These are phyloP conservation scores for Phialophora chinensis DNA, from an alignment of 2,329 filamentous ascomycete species.

Conservation along the genomic window DNA sequence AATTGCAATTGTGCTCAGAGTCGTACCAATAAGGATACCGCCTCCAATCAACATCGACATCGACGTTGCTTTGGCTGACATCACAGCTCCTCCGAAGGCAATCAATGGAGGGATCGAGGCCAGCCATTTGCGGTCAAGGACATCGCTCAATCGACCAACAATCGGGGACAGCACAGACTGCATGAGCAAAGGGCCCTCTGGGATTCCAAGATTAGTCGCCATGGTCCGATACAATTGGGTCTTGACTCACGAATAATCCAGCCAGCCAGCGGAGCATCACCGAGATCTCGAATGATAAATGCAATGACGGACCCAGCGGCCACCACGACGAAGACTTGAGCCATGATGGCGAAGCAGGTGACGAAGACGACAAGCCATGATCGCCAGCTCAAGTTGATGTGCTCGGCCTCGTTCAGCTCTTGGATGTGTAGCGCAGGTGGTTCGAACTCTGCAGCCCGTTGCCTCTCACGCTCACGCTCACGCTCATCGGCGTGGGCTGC, in stretches of 20 bases:
- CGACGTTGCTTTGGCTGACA: slow-evolving; percentile 61
- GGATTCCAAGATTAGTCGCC: slow-evolving; percentile 9
- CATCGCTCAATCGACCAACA: slow-evolving; percentile 63
- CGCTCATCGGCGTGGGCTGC: slow-evolving; percentile 7
- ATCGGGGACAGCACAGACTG: slow-evolving; percentile 63
- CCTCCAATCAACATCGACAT: slow-evolving; percentile 64
- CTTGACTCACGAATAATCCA: slow-evolving; percentile 59
- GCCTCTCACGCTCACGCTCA: slow-evolving; percentile 22
- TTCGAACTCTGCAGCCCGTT: slow-evolving; percentile 31
- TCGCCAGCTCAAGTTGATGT: slow-evolving; percentile 60
- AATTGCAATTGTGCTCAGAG: slow-evolving; percentile 61
- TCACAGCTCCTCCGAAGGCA: slow-evolving; percentile 60
- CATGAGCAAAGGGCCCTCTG: slow-evolving; percentile 62
- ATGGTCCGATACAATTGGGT: neutral
- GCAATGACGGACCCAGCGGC: slow-evolving; percentile 63
- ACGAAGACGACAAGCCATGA: slow-evolving; percentile 60
- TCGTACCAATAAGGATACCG: slow-evolving; percentile 63
- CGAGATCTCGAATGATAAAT: slow-evolving; percentile 62
- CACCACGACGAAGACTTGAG: slow-evolving; percentile 63
- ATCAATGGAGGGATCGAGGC: slow-evolving; percentile 60
- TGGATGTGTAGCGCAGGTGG: slow-evolving; percentile 33
- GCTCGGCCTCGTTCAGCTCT: slow-evolving; percentile 40
- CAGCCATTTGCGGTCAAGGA: slow-evolving; percentile 61
- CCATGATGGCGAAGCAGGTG: slow-evolving; percentile 60
- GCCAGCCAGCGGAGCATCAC: slow-evolving; percentile 56